phyloP scores from a whole-genome alignment of 2,329 filamentous ascomycete species.

The Alternaria burnsii region DNA sequence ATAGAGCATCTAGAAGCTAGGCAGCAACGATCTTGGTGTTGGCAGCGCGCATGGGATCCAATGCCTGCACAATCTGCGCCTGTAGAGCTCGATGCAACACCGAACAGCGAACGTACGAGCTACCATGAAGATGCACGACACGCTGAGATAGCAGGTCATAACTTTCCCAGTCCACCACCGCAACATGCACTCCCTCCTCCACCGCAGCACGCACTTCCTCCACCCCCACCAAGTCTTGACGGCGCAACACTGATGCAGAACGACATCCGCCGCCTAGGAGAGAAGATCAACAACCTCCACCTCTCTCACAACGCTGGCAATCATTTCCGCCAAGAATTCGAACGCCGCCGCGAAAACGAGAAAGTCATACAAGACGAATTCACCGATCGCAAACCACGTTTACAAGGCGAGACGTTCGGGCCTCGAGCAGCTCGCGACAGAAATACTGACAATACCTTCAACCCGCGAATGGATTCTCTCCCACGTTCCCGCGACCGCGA shows the following conservation, averaged over 20 bases:
- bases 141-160: slow-evolving; percentile 5
- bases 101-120: slow-evolving; percentile 1
- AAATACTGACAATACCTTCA: neutral
- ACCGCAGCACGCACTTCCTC: slow-evolving; percentile 19
- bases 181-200: slow-evolving; percentile 18
- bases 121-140: neutral
- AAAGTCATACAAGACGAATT: slow-evolving; percentile 41
- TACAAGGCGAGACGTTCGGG: slow-evolving; percentile 15
- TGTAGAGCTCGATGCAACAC: slow-evolving; percentile 43
- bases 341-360: slow-evolving; percentile 39
- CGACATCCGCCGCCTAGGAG: slow-evolving; percentile 41
- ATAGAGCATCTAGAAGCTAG: slow-evolving; percentile 38
- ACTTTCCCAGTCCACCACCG: slow-evolving; percentile 15
- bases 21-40: slow-evolving; percentile 48
- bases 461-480: slow-evolving; percentile 15
- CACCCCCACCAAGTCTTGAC: slow-evolving; percentile 25
- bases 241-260: slow-evolving; percentile 34
- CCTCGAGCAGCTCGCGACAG: slow-evolving; percentile 2
- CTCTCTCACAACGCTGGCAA: slow-evolving; percentile 19
- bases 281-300: slow-evolving; percentile 45
- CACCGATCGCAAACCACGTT: slow-evolving; percentile 21
- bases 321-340: slow-evolving; percentile 25
- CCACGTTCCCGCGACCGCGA: slow-evolving; percentile 4
- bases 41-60: slow-evolving; percentile 45
- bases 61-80: slow-evolving; percentile 31